Percentiles rank a stretch among this genome's conserved stretches.
Conservation (phyloP, 345 rosid species). For the Hibiscus mutabilis region DNA sequence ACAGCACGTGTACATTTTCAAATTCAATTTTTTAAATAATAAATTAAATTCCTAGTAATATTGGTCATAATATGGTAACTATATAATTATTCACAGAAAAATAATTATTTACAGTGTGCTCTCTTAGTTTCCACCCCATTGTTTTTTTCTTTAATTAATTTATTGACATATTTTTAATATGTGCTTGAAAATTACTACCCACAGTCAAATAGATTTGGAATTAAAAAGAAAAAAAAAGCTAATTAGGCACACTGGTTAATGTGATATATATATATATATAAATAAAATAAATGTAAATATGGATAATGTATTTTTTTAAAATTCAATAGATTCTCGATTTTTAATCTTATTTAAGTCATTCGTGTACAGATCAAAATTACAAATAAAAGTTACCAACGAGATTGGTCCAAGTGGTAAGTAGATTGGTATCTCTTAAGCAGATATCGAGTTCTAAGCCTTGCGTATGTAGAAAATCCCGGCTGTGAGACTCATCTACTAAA, state of each 20-base stretch:
- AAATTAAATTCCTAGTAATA: neutral
- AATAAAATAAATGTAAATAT: neutral
- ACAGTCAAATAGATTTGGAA: neutral
- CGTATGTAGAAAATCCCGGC: no score
- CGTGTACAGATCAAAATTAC: no score
- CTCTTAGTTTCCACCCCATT: neutral
- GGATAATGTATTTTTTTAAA: neutral
- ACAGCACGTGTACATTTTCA: neutral
- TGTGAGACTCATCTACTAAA: no score
- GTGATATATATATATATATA: neutral
- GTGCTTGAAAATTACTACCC: neutral
- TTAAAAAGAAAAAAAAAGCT: neutral
- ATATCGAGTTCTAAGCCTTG: no score
- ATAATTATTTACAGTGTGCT: neutral
- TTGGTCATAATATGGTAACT: neutral
- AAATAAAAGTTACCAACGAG: no score
- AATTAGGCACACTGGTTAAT: no score
- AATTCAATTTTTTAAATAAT: neutral
- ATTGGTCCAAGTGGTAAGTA: no score
- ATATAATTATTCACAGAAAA: neutral
- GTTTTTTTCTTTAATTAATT: neutral
- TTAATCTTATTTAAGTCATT: no score
- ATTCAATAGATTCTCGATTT: neutral
- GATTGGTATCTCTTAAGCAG: no score
- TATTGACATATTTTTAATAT: neutral